phyloP scores from a whole-genome alignment of 2,329 filamentous ascomycete species.

The Arthroderma sp. region DNA sequence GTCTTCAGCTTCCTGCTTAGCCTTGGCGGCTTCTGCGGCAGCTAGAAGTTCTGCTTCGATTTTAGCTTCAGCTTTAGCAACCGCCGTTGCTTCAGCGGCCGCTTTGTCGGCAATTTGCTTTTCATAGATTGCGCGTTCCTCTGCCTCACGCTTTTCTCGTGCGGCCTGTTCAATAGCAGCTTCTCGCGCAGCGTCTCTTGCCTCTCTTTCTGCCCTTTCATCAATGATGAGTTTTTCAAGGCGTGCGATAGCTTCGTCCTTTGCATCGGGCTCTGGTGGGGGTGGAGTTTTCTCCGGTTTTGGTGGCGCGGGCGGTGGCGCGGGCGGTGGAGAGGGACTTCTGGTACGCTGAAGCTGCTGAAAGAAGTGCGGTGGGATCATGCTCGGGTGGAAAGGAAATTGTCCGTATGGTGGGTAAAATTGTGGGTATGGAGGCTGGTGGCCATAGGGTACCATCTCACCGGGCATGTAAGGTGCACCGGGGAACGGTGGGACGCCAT shows the following conservation, averaged over 20 bases:
- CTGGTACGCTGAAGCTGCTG: constrained; percentile 20
- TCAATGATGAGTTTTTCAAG: constrained; percentile 45
- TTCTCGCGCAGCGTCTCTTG: constrained; percentile 25
- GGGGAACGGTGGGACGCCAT: constrained; percentile 11
- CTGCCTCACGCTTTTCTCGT: constrained; percentile 21
- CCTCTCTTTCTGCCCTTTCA: constrained; percentile 29
- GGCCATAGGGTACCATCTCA: constrained; percentile 27
- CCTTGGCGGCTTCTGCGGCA: constrained; percentile 35
- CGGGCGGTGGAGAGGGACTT: constrained; percentile 14
- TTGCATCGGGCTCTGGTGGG: constrained; percentile 28
- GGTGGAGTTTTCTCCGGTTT: constrained; percentile 16
- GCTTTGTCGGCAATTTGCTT: constrained; percentile 31
- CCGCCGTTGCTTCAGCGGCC: constrained; percentile 19
- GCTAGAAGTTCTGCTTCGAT: constrained; percentile 35
- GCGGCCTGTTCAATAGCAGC: constrained; percentile 42
- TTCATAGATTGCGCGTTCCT: constrained; percentile 26
- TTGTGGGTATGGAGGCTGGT: constrained; percentile 9
- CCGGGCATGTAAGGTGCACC: constrained; percentile 10
- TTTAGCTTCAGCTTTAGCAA: constrained; percentile 32
- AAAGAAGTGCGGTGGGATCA: constrained; percentile 25
- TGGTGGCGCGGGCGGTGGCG: constrained; percentile 13
- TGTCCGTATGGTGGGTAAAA: constrained; percentile 18
- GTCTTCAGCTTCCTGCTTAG: constrained; percentile 32
- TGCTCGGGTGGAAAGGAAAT: constrained; percentile 22
- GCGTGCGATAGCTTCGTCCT: constrained; percentile 46